Base-by-base conservation (phyloP, 1,284 basidiomycete genomes). In the Amylostereum areolatum region DNA sequence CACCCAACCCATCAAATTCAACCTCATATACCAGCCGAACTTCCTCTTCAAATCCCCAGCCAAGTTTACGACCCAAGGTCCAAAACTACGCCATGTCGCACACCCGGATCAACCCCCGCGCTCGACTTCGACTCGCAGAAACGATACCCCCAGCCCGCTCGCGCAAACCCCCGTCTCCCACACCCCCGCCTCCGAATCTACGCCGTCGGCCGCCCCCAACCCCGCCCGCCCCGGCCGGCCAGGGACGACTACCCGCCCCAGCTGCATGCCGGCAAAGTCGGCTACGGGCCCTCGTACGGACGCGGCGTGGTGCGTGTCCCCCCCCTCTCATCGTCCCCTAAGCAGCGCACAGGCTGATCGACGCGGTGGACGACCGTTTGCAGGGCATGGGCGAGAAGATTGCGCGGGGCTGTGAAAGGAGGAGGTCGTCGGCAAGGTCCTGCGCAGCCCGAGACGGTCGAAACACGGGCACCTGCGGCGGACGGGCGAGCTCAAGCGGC, bases 341-440 rank as follows among this genome's bases (percentile, higher is more conserved):
- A 7, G 24, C 39, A 32, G 12, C 5, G 12, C 43, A 6, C n/a
- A 28, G n/a, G n/a, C n/a, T n/a, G n/a, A n/a, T n/a, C n/a, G n/a
- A n/a, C n/a, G n/a, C n/a, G n/a, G n/a, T n/a, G n/a, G 34, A 3
- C 2, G 18, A 35, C 30, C 12, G 9, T 27, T 34, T 50, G 7
- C 33, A 81, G 79, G 66, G 66, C 2, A 55, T 76, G 0, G 62
- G 60, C 6, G 77, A 81, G 35, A 80, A 74, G 57, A 37, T 81
- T 36, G 8, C 1, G 56, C 54, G 4, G 78, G 80, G 0, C 18
- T 75, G 11, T 5, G 45, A 11, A 73, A 72, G 53, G 78, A 82
- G 50, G 67, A 78, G 56, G 31, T 78, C 28, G 71, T 67, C 54
- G 80, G 80, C 3, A 81, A 78, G 59, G 48, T 80, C 6, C 66